A percentile compares a stretch with the other conserved stretches of the same genome.
These are phyloP conservation scores for Microstegium vimineum DNA, from an alignment of 176 grass and related monocot species.

Conservation along the genomic window DNA sequence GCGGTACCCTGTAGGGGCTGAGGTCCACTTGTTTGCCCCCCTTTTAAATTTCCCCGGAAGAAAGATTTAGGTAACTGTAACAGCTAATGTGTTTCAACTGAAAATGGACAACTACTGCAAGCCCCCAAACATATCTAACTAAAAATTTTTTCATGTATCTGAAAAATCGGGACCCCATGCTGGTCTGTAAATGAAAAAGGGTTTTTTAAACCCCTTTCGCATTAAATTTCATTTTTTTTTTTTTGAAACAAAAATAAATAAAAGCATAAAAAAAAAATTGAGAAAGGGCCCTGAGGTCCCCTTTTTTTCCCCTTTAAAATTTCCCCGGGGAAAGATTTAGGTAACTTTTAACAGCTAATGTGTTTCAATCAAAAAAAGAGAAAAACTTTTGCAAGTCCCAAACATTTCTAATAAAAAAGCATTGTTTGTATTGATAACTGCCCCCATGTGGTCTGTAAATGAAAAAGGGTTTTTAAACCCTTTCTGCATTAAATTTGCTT, in stretches of 20 bases:
- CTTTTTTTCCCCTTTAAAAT: no score
- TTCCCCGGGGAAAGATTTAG: no score
- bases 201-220: background rate
- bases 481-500: no score
- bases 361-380: no score
- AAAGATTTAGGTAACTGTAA: constrained; percentile 1
- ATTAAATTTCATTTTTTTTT: background rate
- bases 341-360: no score
- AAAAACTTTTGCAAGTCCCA: no score
- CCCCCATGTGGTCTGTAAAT: no score
- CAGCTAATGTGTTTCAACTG: background rate
- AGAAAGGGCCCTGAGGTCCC: no score
- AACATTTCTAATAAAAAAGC: no score
- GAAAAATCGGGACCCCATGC: background rate
- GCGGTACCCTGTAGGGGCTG: constrained; percentile 62
- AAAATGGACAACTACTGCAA: background rate
- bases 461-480: no score
- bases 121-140: background rate
- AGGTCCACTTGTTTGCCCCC: constrained; percentile 45
- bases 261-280: background rate
- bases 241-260: background rate
- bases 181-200: background rate
- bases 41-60: constrained; percentile 62
- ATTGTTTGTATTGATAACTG: no score
- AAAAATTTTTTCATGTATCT: background rate